Evolutionary conservation across 1,284 basidiomycete species (phyloP), one percentile per base, ranked within the genome.

Genomic region (Rhodotorula mucilaginosa): DNA sequence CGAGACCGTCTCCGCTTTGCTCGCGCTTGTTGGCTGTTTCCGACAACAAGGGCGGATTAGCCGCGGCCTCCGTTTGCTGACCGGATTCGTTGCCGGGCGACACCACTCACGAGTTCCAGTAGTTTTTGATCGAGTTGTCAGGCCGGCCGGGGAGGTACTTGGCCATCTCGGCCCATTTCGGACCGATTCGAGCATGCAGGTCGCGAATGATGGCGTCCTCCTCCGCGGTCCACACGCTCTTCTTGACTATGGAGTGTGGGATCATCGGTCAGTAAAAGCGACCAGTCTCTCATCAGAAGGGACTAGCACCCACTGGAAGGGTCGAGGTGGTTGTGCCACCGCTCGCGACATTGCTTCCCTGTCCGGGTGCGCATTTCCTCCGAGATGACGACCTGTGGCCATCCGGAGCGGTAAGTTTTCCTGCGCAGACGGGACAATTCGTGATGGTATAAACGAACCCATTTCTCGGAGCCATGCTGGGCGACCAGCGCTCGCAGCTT

Each of bases 101-200:
- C 1, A 2, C 5, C 0, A 61, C 67, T 58, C 23, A 73, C 64
- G 78, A 76, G 58, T 79, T 79, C 74, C 72, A 80, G 60, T 77
- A 74, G 54, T 80, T 80, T 68, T 79, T 80, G 74, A 79, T 79
- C n/a, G 75, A 72, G 56, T 80, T 80, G 72, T 80, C 79, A 2
- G 79, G 78, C 34, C 79, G 58, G 13, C 79, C 79, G 1, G 77
- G 78, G 13, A 80, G 65, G 49, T 73, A 65, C 70, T 77, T 78
- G 15, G 78, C 74, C 70, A 80, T 80, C 65, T 80, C 78, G 1
- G 79, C 79, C 79, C 79, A 80, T 23, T 72, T 65, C 2, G 77
- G 74, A 1, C 79, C 79, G 15, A 79, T 70, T 39, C 70, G 60
- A 2, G 67, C 70, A 62, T 78, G 76, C 74, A 79, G 46, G 21